Evolutionary conservation across 108 stramenopile genomes (phyloP), one percentile per base, ranked within the genome.

Genomic region (Skeletonema potamos): DNA sequence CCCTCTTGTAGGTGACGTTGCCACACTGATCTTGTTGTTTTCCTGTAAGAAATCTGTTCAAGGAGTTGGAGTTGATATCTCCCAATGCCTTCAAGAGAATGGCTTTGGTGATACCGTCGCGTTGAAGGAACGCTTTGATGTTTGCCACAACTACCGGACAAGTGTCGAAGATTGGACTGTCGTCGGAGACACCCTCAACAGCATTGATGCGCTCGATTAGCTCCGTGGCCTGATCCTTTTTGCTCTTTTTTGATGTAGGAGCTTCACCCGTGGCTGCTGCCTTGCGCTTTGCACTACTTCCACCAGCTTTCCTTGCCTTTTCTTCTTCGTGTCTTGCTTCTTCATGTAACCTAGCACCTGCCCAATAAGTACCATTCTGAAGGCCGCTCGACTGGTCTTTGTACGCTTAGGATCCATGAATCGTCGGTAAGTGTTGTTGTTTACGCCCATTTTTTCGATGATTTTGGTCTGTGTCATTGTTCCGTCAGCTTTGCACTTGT

Each of bases 341-440:
- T 27, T 60, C 82, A 15, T 78, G 37, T 30, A 82, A 54, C 37
- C 32, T 54, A 4, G 72, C 76, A 9, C 72, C 81, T 3, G 70
- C 81, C 70, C 70, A 82, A 48, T 82, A 82, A 0, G 81, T 77
- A 11, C 60, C 75, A 48, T 76, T 76, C 43, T 64, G 22, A 22
- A 62, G 56, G 7, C 73, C 82, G 22, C 41, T 58, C 82, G 77
- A 78, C 62, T 63, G 66, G 27, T 78, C 33, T 67, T 74, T 79
- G 67, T 78, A 82, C 4, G 72, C 46, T 66, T 69, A 18, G 73
- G 76, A 64, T 79, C 54, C 82, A 82, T 82, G 73, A 74, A 82
- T 34, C 36, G 66, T 8, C 73, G 66, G 29, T 73, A 82, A 10
- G 77, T 58, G 13, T 69, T 74, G 28, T 27, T 69, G 41, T 74